phyloP scores from a whole-genome alignment of 2,329 filamentous ascomycete genomes.

The Ascochyta koolunga region DNA sequence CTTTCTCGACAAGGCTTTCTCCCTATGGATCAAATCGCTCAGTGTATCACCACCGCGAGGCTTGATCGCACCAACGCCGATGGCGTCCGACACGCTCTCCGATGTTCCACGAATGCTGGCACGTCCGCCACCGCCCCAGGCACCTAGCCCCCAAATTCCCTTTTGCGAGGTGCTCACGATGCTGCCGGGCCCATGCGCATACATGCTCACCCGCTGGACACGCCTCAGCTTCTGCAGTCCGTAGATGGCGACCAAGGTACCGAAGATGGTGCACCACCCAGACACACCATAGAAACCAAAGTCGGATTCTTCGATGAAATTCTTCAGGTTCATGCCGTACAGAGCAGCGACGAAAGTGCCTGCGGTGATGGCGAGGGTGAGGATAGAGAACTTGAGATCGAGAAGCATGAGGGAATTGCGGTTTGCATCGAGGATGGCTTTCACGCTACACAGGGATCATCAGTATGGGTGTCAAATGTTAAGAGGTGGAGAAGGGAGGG shows the following conservation, averaged over 20 bases:
- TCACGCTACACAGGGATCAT: constrained; percentile 66
- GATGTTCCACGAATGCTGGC: constrained; percentile 17
- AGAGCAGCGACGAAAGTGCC: constrained; percentile 96
- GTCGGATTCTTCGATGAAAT: constrained; percentile 94
- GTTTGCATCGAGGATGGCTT: constrained; percentile 96
- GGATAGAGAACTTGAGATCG: constrained; percentile 94
- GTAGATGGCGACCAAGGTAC: constrained; percentile 79
- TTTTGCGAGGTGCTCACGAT: constrained; percentile 22
- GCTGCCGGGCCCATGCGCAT: constrained; percentile 53
- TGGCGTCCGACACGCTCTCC: constrained; percentile 19
- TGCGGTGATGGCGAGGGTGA: constrained; percentile 90
- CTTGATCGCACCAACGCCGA: constrained; percentile 25
- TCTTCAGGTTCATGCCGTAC: constrained; percentile 99
- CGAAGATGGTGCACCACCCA: constrained; percentile 71
- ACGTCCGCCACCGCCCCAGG: constrained; percentile 31
- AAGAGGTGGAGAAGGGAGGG: neutral
- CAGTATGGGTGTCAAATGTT: constrained; percentile 7
- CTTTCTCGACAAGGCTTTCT: constrained; percentile 33
- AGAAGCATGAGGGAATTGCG: constrained; percentile 97
- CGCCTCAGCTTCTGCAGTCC: constrained; percentile 82
- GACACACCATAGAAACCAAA: constrained; percentile 83
- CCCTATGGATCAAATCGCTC: constrained; percentile 35
- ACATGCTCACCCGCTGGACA: constrained; percentile 90
- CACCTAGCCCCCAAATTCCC: constrained; percentile 35
- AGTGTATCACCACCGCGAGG: constrained; percentile 26